A percentile compares a stretch with the other conserved stretches of the same genome.
Conservation (phyloP, 805 yeast species). For the Wickerhamiella australiensis region DNA sequence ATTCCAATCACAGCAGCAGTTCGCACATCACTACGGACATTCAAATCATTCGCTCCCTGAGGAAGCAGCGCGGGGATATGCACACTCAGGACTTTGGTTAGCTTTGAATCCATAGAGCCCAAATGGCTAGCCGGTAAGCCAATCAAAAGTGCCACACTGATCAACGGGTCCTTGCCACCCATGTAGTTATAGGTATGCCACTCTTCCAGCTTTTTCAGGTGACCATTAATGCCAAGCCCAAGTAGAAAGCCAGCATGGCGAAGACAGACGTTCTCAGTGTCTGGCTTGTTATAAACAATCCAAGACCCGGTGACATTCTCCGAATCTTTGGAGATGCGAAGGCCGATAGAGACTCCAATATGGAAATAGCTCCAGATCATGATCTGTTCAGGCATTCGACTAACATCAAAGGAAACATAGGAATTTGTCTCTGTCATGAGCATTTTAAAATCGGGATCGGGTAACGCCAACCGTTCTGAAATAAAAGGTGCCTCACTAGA, state of each 20-base stretch:
- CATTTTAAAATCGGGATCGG: slow-evolving; percentile 58
- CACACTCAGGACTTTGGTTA: slow-evolving; percentile 83
- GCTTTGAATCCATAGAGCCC: slow-evolving; percentile 73
- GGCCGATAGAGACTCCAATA: slow-evolving; percentile 80
- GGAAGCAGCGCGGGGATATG: slow-evolving; percentile 90
- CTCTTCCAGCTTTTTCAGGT: slow-evolving; percentile 68
- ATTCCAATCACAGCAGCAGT: slow-evolving; percentile 86
- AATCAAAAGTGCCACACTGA: slow-evolving; percentile 74
- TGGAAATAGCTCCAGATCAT: slow-evolving; percentile 82
- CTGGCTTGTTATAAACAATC: slow-evolving; percentile 43
- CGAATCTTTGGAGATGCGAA: slow-evolving; percentile 57
- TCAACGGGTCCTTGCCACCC: slow-evolving; percentile 74
- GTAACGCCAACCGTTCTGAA: slow-evolving; percentile 74
- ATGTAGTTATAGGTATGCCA: slow-evolving; percentile 93
- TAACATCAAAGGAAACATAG: slow-evolving; percentile 48
- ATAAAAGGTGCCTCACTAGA: slow-evolving; percentile 62
- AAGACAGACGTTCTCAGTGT: slow-evolving; percentile 32
- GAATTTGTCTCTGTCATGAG: slow-evolving; percentile 54
- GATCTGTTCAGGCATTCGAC: slow-evolving; percentile 37
- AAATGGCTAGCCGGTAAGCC: slow-evolving; percentile 86
- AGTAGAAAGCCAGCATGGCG: slow-evolving; percentile 92
- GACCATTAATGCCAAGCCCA: slow-evolving; percentile 88
- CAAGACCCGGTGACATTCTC: slow-evolving; percentile 74
- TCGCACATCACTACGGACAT: slow-evolving; percentile 72
- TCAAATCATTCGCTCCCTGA: slow-evolving; percentile 76